Evolutionary conservation across 2,329 filamentous ascomycete genomes (phyloP), one percentile per base, ranked within the genome.

Genomic region (Aspergillus candidus): DNA sequence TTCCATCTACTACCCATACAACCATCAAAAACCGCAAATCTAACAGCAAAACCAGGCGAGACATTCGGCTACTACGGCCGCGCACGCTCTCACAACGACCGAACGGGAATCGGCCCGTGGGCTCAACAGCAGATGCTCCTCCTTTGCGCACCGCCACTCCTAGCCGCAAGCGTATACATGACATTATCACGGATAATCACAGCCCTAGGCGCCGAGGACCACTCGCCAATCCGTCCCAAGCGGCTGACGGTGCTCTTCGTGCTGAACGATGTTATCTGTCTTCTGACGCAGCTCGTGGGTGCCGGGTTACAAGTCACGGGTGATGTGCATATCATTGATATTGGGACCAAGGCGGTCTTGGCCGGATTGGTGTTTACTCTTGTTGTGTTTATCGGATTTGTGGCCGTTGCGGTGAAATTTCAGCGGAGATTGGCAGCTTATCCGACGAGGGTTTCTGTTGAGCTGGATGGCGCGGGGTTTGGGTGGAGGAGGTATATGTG

Each of bases 211-310:
- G 69, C 64, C 2, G 65, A 72, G 35, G 35, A 58, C 4, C 54
- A 61, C 22, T 61, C 66, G 4, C 41, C 61, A 6, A 67, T 72
- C 33, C 56, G 55, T 0, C 44, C 52, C 0, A 59, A 55, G n/a
- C 57, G 61, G 49, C 50, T 72, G 6, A 73, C 70, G 2, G 61
- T 55, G 32, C 48, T 67, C 14, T 69, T 67, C 33, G 65, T 69
- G 13, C 36, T 57, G 7, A 65, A 63, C 17, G 67, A 69, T 27
- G 41, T 69, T 1, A 18, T 63, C 14, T 62, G 58, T 12, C 64
- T 70, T 43, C 32, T 57, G 12, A 58, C 60, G n/a, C 65, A 69
- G 37, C 41, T 64, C 3, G 59, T 43, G 0, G 65, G 65, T 13
- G 57, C 59, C 0, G 62, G 57, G 1, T 46, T 65, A 3, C 62